phyloP scores from a whole-genome alignment of 768 basidiomycete genomes.

The Lanmaoa rubissima region DNA sequence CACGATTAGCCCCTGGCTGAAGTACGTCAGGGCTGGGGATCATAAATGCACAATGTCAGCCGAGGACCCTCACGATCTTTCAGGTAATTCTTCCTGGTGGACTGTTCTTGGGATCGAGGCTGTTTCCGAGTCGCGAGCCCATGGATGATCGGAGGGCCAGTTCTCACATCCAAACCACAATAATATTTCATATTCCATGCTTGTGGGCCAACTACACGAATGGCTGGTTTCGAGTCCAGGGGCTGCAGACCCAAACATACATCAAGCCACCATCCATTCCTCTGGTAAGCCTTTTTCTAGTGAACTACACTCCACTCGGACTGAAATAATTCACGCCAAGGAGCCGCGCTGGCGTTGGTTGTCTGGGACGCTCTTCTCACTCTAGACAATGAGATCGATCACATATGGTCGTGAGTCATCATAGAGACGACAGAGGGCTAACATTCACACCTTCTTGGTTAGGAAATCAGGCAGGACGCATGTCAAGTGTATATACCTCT shows the following conservation, averaged over 20 bases:
- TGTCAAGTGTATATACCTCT: slow-evolving; percentile 22
- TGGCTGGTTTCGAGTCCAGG: slow-evolving; percentile 1
- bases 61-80: no score
- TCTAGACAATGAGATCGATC: slow-evolving; percentile 14
- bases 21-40: background rate
- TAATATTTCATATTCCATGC: slow-evolving; percentile 1
- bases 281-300: slow-evolving; percentile 10
- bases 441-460: background rate
- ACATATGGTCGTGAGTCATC: slow-evolving; percentile 24
- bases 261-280: slow-evolving; percentile 4
- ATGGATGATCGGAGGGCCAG: background rate
- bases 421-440: background rate
- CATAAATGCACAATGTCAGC: background rate
- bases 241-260: background rate
- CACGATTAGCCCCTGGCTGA: background rate
- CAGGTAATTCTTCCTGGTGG: background rate
- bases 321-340: slow-evolving; percentile 8
- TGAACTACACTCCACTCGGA: background rate
- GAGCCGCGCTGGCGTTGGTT: slow-evolving; percentile 5
- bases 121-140: background rate
- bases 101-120: background rate
- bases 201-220: background rate
- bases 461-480: slow-evolving; percentile 8
- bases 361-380: slow-evolving; percentile 19
- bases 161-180: background rate